phyloP scores from a whole-genome alignment of 2,329 filamentous ascomycete genomes.

The Cryphonectria japonica region DNA sequence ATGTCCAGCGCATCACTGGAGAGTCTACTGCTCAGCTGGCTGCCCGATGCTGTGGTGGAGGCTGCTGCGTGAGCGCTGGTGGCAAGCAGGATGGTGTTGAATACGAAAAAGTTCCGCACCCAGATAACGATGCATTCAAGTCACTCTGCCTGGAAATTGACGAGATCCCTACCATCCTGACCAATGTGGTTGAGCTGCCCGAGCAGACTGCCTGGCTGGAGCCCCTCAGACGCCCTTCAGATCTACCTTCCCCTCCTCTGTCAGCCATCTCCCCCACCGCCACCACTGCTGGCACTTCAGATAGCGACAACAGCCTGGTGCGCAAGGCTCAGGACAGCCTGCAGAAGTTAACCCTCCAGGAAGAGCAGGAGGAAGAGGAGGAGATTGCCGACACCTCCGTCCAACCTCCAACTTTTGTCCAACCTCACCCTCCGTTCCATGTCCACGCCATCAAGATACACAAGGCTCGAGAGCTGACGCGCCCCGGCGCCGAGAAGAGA shows the following conservation, averaged over 20 bases:
- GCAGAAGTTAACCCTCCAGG: conserved; percentile 40
- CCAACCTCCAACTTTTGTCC: conserved; percentile 86
- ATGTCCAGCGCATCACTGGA: conserved; percentile 67
- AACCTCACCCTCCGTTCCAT: conserved; percentile 91
- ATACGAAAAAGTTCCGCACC: conserved; percentile 59
- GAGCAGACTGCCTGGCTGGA: conserved; percentile 75
- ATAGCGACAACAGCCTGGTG: conserved; percentile 39
- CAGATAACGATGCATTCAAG: conserved; percentile 84
- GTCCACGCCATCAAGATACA: conserved; percentile 90
- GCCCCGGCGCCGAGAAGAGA: conserved; percentile 87
- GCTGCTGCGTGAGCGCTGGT: conserved; percentile 61
- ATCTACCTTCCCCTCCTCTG: conserved; percentile 49
- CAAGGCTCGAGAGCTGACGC: conserved; percentile 83
- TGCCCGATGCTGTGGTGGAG: conserved; percentile 66
- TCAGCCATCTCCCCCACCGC: conserved; percentile 50
- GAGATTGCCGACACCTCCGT: conserved; percentile 57
- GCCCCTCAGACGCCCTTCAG: conserved; percentile 51
- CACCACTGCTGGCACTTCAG: conserved; percentile 39
- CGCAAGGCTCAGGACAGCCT: conserved; percentile 32
- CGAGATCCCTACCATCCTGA: conserved; percentile 73
- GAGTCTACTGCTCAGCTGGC: conserved; percentile 66
- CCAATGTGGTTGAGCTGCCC: conserved; percentile 72
- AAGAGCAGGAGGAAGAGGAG: conserved; percentile 31
- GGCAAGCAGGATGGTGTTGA: conserved; percentile 50
- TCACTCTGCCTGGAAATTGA: conserved; percentile 78